These are phyloP conservation scores for Paecilomyces fulvus DNA, from an alignment of 2,329 filamentous ascomycete species.

Conservation along the genomic window DNA sequence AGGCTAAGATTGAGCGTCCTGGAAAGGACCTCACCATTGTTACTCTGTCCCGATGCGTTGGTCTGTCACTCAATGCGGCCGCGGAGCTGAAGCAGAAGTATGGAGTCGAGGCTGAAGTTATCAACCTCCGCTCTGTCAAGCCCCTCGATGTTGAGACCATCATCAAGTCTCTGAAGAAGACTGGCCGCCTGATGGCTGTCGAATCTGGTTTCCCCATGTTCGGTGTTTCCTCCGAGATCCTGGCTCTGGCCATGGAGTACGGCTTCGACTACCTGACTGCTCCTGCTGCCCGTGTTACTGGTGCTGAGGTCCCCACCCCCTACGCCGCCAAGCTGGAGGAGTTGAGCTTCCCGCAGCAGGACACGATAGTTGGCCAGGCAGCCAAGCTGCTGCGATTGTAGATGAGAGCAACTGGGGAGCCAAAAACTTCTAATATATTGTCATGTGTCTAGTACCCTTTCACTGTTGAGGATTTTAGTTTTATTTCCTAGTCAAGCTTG, in stretches of 20 bases:
- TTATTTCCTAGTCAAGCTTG: constrained; percentile 17
- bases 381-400: constrained; percentile 81
- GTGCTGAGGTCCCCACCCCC: constrained; percentile 93
- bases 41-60: constrained; percentile 87
- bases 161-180: constrained; percentile 98
- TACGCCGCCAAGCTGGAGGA: constrained; percentile 90
- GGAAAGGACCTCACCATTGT: constrained; percentile 97
- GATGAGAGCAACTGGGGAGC: constrained; percentile 12
- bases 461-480: constrained; percentile 12
- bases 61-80: constrained; percentile 79
- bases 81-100: constrained; percentile 93
- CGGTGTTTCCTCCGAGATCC: constrained; percentile 84
- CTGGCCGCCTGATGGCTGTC: constrained; percentile 78
- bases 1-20: constrained; percentile 95
- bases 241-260: constrained; percentile 94
- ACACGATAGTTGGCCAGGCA: constrained; percentile 77
- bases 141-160: constrained; percentile 93
- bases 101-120: constrained; percentile 88
- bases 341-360: constrained; percentile 87
- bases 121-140: constrained; percentile 97
- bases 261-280: constrained; percentile 96
- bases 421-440: constrained; percentile 14
- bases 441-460: constrained; percentile 27
- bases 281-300: constrained; percentile 86
- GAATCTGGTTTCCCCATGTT: constrained; percentile 96